Percentiles rank a stretch among this genome's conserved stretches.
Evolutionary conservation across 176 grass and related monocot species (phyloP).

Genomic region (Poa annua): DNA sequence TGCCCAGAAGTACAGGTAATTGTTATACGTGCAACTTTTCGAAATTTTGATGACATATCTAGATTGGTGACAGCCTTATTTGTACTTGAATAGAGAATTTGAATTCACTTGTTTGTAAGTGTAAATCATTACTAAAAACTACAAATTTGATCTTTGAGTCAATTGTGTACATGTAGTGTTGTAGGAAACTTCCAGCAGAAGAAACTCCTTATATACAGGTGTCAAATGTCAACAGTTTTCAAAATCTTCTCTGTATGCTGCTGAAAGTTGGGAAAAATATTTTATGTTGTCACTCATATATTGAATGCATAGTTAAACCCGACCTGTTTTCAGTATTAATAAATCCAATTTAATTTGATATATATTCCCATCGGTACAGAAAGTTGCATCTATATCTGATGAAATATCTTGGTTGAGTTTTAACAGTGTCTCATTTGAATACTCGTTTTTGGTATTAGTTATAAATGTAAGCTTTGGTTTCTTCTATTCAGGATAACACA

Average conservation of each 20-base stretch:
- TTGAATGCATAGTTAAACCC: neutral
- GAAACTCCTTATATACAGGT: constrained; percentile 37
- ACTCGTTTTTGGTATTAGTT: constrained; percentile 36
- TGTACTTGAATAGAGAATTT: neutral
- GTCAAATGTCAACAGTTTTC: constrained; percentile 34
- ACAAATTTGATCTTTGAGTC: too few species aligned
- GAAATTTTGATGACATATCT: constrained; percentile 20
- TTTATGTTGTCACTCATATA: constrained; percentile 20
- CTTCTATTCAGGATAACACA: constrained; percentile 51
- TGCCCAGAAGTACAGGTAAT: constrained; percentile 69
- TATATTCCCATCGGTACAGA: constrained; percentile 16
- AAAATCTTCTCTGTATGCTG: constrained; percentile 21
- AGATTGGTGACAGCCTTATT: constrained; percentile 2
- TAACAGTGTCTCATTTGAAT: constrained; percentile 17
- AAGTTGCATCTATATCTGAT: constrained; percentile 1
- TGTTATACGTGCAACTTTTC: constrained; percentile 13
- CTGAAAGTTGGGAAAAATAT: neutral
- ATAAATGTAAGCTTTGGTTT: constrained; percentile 22
- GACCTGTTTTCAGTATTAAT: constrained; percentile 11
- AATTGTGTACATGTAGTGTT: constrained; percentile 18
- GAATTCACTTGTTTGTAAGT: constrained; percentile 19
- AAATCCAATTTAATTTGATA: neutral
- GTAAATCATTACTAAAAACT: constrained; percentile 41
- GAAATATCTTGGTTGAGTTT: constrained; percentile 31
- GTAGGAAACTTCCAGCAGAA: constrained; percentile 25